Evolutionary conservation across 2,329 filamentous ascomycete species (phyloP).

Genomic region (Stemphylium lycopersici): DNA sequence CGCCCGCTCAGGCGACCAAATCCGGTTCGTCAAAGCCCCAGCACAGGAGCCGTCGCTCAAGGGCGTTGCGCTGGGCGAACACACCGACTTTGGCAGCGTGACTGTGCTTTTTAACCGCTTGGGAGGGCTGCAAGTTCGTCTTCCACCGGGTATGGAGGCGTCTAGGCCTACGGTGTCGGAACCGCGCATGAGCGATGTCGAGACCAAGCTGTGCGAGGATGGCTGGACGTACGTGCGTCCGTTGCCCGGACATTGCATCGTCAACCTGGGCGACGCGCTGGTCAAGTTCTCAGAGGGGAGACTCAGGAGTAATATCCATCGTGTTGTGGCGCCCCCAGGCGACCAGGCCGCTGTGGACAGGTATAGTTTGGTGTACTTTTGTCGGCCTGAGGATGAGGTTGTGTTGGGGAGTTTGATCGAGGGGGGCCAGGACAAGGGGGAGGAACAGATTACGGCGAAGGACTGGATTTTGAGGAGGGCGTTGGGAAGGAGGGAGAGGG

Average conservation of each 20-base stretch:
- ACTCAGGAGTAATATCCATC: conserved; percentile 54
- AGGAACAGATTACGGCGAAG: conserved; percentile 45
- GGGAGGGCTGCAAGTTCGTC: conserved; percentile 61
- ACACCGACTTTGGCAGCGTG: conserved; percentile 64
- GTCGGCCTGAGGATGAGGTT: conserved; percentile 52
- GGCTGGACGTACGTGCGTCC: conserved; percentile 62
- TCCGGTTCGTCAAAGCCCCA: conserved; percentile 60
- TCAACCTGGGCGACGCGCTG: conserved; percentile 58
- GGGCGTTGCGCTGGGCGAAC: conserved; percentile 56
- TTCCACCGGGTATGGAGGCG: conserved; percentile 42
- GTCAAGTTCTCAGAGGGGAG: conserved; percentile 53
- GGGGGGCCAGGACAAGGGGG: conserved; percentile 38
- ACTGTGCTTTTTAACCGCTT: conserved; percentile 64
- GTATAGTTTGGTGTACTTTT: conserved; percentile 57
- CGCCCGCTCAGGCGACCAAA: conserved; percentile 57
- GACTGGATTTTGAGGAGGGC: conserved; percentile 51
- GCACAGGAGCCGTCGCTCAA: conserved; percentile 54
- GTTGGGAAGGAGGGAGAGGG: conserved; percentile 42
- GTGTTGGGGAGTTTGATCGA: conserved; percentile 37
- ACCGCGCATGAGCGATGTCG: background rate
- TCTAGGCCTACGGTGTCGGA: background rate
- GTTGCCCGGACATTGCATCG: conserved; percentile 54
- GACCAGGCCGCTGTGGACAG: conserved; percentile 48
- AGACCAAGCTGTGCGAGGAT: conserved; percentile 31
- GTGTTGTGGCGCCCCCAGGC: conserved; percentile 58